Evolutionary conservation across 2,329 filamentous ascomycete genomes (phyloP).

Genomic region (Simplicillium sp.): DNA sequence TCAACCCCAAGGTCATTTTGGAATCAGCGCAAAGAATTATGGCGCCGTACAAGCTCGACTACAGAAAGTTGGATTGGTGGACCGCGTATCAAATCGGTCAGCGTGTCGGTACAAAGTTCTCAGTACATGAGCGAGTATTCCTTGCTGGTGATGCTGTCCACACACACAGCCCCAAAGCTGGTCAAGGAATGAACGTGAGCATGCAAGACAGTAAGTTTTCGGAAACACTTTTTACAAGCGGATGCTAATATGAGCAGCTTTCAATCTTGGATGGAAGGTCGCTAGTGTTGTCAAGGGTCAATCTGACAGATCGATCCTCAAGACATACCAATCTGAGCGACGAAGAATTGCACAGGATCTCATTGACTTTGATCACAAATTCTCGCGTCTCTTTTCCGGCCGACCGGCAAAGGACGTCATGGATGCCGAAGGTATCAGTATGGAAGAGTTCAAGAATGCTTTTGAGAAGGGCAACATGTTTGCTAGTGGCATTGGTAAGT

Average conservation of each 20-base stretch:
- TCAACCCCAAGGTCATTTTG: constrained; percentile 55
- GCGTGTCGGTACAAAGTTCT: constrained; percentile 49
- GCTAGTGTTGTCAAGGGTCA: constrained; percentile 34
- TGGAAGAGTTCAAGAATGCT: constrained; percentile 52
- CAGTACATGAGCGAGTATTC: constrained; percentile 50
- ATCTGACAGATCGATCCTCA: constrained; percentile 30
- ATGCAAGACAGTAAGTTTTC: constrained; percentile 47
- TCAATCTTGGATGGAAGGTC: constrained; percentile 50
- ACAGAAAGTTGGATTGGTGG: constrained; percentile 56
- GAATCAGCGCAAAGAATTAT: constrained; percentile 55
- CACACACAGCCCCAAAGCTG: constrained; percentile 50
- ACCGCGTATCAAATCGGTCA: constrained; percentile 66
- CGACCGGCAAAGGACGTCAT: constrained; percentile 48
- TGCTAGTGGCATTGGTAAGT: constrained; percentile 38
- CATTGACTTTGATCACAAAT: constrained; percentile 53
- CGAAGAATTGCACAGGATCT: constrained; percentile 54
- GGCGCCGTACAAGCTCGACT: constrained; percentile 55
- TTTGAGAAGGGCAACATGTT: constrained; percentile 53
- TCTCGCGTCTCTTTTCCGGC: constrained; percentile 46
- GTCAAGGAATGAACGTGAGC: constrained; percentile 63
- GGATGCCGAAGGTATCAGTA: constrained; percentile 50
- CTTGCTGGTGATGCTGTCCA: constrained; percentile 59
- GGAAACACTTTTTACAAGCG: constrained; percentile 3
- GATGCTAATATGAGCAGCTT: constrained; percentile 17
- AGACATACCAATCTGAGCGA: constrained; percentile 43